Evolutionary conservation across 306 rosid genomes (phyloP).

Genomic region (Prunus padus): DNA sequence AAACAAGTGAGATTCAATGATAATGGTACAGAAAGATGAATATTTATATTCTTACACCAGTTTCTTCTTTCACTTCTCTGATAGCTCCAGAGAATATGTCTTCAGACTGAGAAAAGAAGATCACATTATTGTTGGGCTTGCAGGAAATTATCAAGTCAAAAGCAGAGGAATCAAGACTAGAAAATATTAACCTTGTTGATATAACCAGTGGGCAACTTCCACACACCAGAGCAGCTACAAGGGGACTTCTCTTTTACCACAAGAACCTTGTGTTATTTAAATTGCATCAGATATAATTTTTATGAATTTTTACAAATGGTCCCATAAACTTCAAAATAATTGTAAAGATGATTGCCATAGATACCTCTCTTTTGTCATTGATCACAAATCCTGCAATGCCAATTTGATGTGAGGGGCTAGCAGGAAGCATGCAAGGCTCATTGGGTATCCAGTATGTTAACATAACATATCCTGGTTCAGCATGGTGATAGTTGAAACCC

Average conservation of each 20-base stretch:
- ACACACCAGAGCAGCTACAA: slow-evolving; percentile 31
- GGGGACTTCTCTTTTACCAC: slow-evolving; percentile 49
- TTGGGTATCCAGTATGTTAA: slow-evolving; percentile 43
- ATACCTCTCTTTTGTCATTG: slow-evolving; percentile 39
- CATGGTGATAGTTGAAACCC: slow-evolving; percentile 52
- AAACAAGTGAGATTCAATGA: background rate
- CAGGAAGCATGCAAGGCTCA: slow-evolving; percentile 41
- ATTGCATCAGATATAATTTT: background rate
- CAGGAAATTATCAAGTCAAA: background rate
- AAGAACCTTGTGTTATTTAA: slow-evolving; percentile 30
- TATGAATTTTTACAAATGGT: background rate
- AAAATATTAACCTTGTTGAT: slow-evolving; percentile 34
- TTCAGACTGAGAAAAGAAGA: slow-evolving; percentile 30
- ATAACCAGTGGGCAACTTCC: slow-evolving; percentile 49
- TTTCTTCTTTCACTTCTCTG: slow-evolving; percentile 57
- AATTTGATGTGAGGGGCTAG: slow-evolving; percentile 49
- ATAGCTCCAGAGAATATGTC: slow-evolving; percentile 38
- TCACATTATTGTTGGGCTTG: background rate
- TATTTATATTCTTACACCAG: slow-evolving; percentile 31
- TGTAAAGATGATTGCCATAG: background rate
- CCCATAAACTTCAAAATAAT: background rate
- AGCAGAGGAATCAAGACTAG: background rate
- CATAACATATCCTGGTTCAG: slow-evolving; percentile 50
- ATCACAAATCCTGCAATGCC: slow-evolving; percentile 46
- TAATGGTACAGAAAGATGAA: background rate